phyloP scores from a whole-genome alignment of 139 green algal genomes.

The Pseudopediastrum boryanum region DNA sequence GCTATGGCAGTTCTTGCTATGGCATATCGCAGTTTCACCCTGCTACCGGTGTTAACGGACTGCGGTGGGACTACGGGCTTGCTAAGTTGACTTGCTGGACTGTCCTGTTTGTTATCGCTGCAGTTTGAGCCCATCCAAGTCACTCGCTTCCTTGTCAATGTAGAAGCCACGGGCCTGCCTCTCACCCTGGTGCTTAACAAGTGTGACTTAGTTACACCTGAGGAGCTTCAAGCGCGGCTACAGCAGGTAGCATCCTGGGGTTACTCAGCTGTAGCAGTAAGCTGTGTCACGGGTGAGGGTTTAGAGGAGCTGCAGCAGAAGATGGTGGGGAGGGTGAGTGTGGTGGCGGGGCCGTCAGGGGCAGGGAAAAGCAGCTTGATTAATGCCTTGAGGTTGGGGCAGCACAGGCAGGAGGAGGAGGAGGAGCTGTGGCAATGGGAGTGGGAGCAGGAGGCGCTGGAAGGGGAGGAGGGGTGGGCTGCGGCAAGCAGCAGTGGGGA shows the following conservation, averaged over 20 bases:
- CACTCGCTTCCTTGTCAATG: constrained; percentile 87
- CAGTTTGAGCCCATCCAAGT: constrained; percentile 82
- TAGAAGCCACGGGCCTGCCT: constrained; percentile 77
- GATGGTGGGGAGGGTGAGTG: constrained; percentile 65
- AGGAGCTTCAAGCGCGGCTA: constrained; percentile 48
- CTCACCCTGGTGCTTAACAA: constrained; percentile 96
- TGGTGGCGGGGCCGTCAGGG: constrained; percentile 89
- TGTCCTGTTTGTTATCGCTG: too few relatives aligned
- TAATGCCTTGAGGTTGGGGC: constrained; percentile 72
- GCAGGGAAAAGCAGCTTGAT: constrained; percentile 96
- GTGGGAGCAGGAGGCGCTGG: background rate
- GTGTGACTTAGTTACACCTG: constrained; percentile 69
- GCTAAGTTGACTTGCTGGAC: too few relatives aligned
- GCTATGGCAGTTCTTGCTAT: too few relatives aligned
- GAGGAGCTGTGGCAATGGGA: background rate
- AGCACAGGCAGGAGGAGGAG: constrained; percentile 7
- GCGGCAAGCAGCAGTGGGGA: background rate
- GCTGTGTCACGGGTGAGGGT: constrained; percentile 66
- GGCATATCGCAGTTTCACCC: too few relatives aligned
- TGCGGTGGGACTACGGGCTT: too few relatives aligned
- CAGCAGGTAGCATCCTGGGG: constrained; percentile 70
- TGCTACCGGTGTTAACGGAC: too few relatives aligned
- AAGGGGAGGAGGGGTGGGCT: background rate
- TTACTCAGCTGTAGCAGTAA: constrained; percentile 77
- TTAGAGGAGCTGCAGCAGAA: constrained; percentile 58